Evolutionary conservation across 371 early-diverging fungal species (phyloP), one percentile per base, ranked within the genome.

Genomic region (Chytridium lagenaria): DNA sequence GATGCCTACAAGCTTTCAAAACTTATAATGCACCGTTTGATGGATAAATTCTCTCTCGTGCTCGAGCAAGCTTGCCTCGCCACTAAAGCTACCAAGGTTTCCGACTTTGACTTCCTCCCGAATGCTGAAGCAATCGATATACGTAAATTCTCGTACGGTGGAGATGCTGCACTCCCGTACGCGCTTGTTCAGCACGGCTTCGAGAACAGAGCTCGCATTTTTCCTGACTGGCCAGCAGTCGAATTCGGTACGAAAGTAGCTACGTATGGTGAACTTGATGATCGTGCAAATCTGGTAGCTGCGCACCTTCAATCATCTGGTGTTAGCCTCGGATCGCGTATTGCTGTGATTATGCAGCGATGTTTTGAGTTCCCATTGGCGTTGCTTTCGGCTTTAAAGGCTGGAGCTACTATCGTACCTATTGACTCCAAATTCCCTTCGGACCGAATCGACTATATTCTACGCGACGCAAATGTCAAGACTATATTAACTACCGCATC

Each of bases 291-390:
- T 44, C 38, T 10, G 22, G 34, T 79, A 1, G 75, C 76, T 0
- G 36, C n/a, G 2, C 15, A 26, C 1, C 44, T 78, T 7, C 59
- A 37, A 22, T 12, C 49, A 34, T 30, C 37, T 19, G 78, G 73
- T 12, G 72, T 75, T 51, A 49, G 26, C 23, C 26, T 22, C 7
- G 70, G 67, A 12, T 34, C n/a, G 7, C n/a, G 31, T 39, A 73
- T 80, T n/a, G 76, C 26, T 57, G 10, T 57, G 7, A 57, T 57
- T 30, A 30, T 57, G 57, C n/a, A 57, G 1, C 23, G 76, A 5
- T 76, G 77, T 31, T 75, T 33, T 71, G 76, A 59, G 76, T 76
- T 77, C 26, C 76, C 23, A 34, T 76, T 67, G 66, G 68, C 19
- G 70, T 76, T 22, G 22, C 34, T 76, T n/a, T 77, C 70, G 30